phyloP scores from a whole-genome alignment of 2,329 filamentous ascomycete genomes.

The Trichoderma sp. region DNA sequence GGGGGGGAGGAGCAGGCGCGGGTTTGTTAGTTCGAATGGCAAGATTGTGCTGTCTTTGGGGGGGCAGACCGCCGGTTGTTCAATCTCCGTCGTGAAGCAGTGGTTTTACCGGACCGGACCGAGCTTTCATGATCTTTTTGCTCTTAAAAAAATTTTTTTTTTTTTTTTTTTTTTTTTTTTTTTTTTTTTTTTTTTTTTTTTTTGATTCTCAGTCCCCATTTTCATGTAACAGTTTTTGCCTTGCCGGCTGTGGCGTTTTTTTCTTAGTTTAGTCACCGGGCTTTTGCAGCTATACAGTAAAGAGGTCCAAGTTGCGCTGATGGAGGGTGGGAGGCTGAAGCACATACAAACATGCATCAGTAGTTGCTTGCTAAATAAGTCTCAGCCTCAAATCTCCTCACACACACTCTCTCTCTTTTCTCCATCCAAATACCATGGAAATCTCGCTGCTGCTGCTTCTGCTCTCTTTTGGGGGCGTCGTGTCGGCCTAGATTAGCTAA shows the following conservation, averaged over 20 bases:
- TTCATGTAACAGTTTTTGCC: background rate
- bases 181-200: background rate
- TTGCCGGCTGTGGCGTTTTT: background rate
- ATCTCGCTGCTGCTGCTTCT: background rate
- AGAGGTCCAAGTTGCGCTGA: background rate
- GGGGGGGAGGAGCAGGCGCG: background rate
- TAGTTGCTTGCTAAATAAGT: background rate
- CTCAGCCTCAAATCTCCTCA: background rate
- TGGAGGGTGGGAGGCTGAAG: background rate
- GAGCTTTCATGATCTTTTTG: background rate
- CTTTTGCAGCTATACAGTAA: background rate
- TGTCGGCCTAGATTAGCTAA: background rate
- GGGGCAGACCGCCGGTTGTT: conserved; percentile 1
- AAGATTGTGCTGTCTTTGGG: background rate
- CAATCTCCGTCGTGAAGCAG: background rate
- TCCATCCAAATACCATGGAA: background rate
- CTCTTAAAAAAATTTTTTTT: background rate
- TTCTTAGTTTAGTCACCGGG: background rate
- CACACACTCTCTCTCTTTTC: background rate
- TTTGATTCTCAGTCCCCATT: background rate
- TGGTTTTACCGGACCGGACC: background rate
- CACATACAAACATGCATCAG: background rate
- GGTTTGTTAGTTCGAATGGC: background rate
- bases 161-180: background rate
- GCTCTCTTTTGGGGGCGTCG: background rate